Evolutionary conservation across 2,329 filamentous ascomycete genomes (phyloP).

Genomic region (Purpureocillium takamizusanense): DNA sequence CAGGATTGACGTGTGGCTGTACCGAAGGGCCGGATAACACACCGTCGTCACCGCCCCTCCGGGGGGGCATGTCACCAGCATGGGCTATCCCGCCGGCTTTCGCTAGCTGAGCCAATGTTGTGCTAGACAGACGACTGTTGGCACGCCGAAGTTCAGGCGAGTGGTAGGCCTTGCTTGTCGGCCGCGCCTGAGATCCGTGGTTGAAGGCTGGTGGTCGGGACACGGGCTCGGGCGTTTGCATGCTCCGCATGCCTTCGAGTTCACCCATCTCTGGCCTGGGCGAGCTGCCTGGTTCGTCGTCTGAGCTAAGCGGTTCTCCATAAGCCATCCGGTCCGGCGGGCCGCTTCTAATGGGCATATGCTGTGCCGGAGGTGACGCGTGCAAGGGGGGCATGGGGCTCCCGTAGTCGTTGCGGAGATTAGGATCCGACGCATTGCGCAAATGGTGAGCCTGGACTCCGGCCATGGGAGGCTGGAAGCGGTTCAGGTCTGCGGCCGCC

Average conservation of each 20-base stretch:
- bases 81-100: slow-evolving; percentile 52
- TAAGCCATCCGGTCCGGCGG: slow-evolving; percentile 35
- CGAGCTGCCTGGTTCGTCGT: slow-evolving; percentile 38
- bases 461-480: slow-evolving; percentile 22
- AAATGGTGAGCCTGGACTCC: slow-evolving; percentile 25
- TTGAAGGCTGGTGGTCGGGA: slow-evolving; percentile 69
- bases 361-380: slow-evolving; percentile 23
- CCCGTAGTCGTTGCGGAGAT: slow-evolving; percentile 15
- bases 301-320: slow-evolving; percentile 47
- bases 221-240: slow-evolving; percentile 67
- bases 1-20: slow-evolving; percentile 39
- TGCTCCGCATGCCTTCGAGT: slow-evolving; percentile 43
- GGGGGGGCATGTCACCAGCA: slow-evolving; percentile 20
- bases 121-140: slow-evolving; percentile 74
- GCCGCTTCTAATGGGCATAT: slow-evolving; percentile 28
- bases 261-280: slow-evolving; percentile 34
- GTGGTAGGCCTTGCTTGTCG: slow-evolving; percentile 58
- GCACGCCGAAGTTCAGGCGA: slow-evolving; percentile 71
- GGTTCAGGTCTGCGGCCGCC: slow-evolving; percentile 34
- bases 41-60: slow-evolving; percentile 22
- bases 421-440: slow-evolving; percentile 40
- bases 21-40: slow-evolving; percentile 34
- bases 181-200: slow-evolving; percentile 63
- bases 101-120: slow-evolving; percentile 72
- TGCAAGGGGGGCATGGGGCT: slow-evolving; percentile 15